phyloP scores from a whole-genome alignment of 2,329 filamentous ascomycete species.

The Alternaria hordeiaustralica region DNA sequence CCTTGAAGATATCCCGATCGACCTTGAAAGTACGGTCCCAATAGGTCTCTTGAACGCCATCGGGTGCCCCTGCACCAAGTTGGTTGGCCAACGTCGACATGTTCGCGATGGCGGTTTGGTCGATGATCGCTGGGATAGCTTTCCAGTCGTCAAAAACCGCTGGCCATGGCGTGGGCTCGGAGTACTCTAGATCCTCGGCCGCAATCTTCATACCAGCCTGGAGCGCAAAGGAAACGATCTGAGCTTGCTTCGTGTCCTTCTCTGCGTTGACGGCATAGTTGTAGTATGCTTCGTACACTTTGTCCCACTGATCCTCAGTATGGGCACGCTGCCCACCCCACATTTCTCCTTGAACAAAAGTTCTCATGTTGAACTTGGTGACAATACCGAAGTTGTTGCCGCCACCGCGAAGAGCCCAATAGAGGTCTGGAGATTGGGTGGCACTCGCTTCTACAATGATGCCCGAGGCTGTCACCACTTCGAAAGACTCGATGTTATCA shows the following conservation, averaged over 20 bases:
- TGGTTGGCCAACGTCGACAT: conserved; percentile 28
- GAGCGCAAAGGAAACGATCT: conserved; percentile 29
- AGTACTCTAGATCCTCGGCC: conserved; percentile 31
- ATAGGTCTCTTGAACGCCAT: conserved; percentile 32
- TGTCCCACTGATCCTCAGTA: conserved; percentile 23
- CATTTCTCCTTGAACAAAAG: conserved; percentile 34
- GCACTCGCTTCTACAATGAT: conserved; percentile 20
- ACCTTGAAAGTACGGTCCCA: conserved; percentile 37
- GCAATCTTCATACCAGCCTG: conserved; percentile 25
- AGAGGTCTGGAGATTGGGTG: conserved; percentile 47
- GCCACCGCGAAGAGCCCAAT: conserved; percentile 47
- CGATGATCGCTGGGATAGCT: conserved; percentile 31
- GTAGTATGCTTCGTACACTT: conserved; percentile 25
- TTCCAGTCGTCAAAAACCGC: conserved; percentile 36
- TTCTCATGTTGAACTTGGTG: conserved; percentile 33
- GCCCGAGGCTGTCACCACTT: conserved; percentile 35
- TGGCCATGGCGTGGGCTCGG: conserved; percentile 27
- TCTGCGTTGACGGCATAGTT: conserved; percentile 21
- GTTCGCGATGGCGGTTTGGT: conserved; percentile 30
- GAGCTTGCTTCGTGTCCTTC: conserved; percentile 23
- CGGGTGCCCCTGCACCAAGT: conserved; percentile 19
- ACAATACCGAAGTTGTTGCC: conserved; percentile 46
- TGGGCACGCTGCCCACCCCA: conserved; percentile 34
- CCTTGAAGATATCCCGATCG: conserved; percentile 25
- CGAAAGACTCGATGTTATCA: conserved; percentile 44